phyloP scores from a whole-genome alignment of 768 basidiomycete genomes.

The Calocera viscosa region DNA sequence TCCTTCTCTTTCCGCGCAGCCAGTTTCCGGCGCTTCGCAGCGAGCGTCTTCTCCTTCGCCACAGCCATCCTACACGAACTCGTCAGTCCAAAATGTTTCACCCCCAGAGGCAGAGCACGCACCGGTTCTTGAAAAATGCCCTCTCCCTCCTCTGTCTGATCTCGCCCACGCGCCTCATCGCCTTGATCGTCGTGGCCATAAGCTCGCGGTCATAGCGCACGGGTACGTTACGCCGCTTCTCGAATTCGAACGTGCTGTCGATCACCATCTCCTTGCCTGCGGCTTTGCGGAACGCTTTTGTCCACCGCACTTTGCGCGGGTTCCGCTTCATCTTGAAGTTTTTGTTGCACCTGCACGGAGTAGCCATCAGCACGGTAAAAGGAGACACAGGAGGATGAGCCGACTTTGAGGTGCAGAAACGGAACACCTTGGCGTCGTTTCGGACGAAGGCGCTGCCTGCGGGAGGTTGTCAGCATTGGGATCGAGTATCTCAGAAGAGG shows the following conservation, averaged over 20 bases:
- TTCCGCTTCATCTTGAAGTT: slow-evolving; percentile 99
- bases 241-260: slow-evolving; percentile 96
- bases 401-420: slow-evolving; percentile 96
- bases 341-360: slow-evolving; percentile 70
- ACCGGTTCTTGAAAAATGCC: slow-evolving; percentile 86
- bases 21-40: slow-evolving; percentile 12
- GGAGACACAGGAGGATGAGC: slow-evolving; percentile 20
- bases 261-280: slow-evolving; percentile 99
- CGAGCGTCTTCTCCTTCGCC: slow-evolving; percentile 35
- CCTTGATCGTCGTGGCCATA: slow-evolving; percentile 82
- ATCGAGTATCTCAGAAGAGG: not conserved
- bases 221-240: slow-evolving; percentile 95
- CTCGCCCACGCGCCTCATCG: slow-evolving; percentile 90
- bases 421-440: slow-evolving; percentile 95
- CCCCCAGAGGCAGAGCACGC: slow-evolving; percentile 15
- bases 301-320: slow-evolving; percentile 97
- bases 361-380: slow-evolving; percentile 15
- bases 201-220: slow-evolving; percentile 94
- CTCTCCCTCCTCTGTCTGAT: slow-evolving; percentile 82
- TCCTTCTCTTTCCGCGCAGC: not conserved
- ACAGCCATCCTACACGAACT: slow-evolving; percentile 15
- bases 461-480: not conserved
- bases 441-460: slow-evolving; percentile 88
- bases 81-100: not conserved
- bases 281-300: slow-evolving; percentile 96